A percentile compares a stretch with the other conserved stretches of the same genome.
These are phyloP conservation scores for Globisporangium echinulatum DNA, from an alignment of 352 stramenopile genomes.

Conservation along the genomic window DNA sequence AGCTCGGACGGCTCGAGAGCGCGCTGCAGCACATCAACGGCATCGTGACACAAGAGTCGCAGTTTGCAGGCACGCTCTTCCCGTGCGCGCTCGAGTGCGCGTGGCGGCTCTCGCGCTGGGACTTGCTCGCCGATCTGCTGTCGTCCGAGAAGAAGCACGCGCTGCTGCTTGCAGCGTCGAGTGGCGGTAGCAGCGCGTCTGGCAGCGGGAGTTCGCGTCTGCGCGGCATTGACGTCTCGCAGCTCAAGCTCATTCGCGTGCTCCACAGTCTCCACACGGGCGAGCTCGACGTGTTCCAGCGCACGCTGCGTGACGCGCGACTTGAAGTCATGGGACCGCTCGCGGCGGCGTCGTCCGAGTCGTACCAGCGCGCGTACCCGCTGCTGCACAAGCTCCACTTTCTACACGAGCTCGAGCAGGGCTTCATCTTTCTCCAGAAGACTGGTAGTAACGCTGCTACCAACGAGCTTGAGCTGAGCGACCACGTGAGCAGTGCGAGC, in stretches of 20 bases:
- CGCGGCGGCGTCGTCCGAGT: constrained; percentile 61
- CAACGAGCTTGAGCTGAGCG: constrained; percentile 12
- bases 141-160: constrained; percentile 70
- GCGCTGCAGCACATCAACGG: constrained; percentile 84
- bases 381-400: constrained; percentile 74
- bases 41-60: constrained; percentile 71
- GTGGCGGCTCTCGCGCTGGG: constrained; percentile 83
- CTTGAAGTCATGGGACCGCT: constrained; percentile 68
- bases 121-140: constrained; percentile 67
- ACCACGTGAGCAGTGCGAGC: constrained; percentile 8
- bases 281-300: constrained; percentile 45
- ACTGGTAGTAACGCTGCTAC: background rate
- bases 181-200: background rate
- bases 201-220: constrained; percentile 17
- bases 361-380: constrained; percentile 71
- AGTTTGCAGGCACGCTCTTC: constrained; percentile 76
- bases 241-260: constrained; percentile 77
- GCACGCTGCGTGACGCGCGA: constrained; percentile 55
- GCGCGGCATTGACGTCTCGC: constrained; percentile 62
- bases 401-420: constrained; percentile 67
- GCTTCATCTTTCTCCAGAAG: constrained; percentile 50
- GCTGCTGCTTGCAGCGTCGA: constrained; percentile 30
- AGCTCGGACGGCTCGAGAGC: constrained; percentile 76
- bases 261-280: constrained; percentile 66
- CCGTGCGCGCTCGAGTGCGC: constrained; percentile 78